Base-by-base conservation (phyloP, 495 filamentous ascomycete genomes). In the Penicilliopsis zonata region DNA sequence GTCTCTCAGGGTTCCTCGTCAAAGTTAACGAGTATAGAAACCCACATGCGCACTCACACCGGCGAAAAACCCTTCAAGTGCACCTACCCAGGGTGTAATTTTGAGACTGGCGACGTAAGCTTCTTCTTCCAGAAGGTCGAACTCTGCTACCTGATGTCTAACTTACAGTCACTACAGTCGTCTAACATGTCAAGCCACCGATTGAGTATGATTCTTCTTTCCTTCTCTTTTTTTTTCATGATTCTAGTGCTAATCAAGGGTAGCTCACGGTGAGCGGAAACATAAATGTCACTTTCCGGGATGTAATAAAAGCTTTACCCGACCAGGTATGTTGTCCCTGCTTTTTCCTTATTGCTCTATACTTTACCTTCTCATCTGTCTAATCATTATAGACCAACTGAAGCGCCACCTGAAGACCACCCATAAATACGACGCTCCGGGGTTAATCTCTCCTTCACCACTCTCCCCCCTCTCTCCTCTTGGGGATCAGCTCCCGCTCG, bases 41-140 rank as follows among this genome's bases (percentile, higher is more conserved):
- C 63, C 4, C 66, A 70, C 38, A 63, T 57, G 19, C 57, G 66
- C 23, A 68, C 58, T 2, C 66, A 70, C 30, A 65, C 61, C 2
- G 62, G 63, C 22, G 65, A 67, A 27, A 70, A 70, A 37, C 66
- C 63, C 3, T 60, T 69, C 32, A 61, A 61, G 29, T 70, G 66
- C 34, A 59, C 52, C 2, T 64, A 45, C 39, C 60, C 62, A n/a
- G 62, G 62, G 14, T 66, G 62, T 30, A 59, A 51, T 28, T 66
- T 66, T 25, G 47, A 61, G 27, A 66, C 62, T 2, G 62, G 62
- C 32, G 62, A 66, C 42, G 61, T 65, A 44, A 50, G 60, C 47
- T 22, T 33, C 31, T 12, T 34, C 5, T 28, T 2, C 8, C 22
- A 19, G 8, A 23, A 20, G 14, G 13, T 1, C 21, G 20, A 13